phyloP scores from a whole-genome alignment of 805 yeast species.

The Blastobotrys attinorum region DNA sequence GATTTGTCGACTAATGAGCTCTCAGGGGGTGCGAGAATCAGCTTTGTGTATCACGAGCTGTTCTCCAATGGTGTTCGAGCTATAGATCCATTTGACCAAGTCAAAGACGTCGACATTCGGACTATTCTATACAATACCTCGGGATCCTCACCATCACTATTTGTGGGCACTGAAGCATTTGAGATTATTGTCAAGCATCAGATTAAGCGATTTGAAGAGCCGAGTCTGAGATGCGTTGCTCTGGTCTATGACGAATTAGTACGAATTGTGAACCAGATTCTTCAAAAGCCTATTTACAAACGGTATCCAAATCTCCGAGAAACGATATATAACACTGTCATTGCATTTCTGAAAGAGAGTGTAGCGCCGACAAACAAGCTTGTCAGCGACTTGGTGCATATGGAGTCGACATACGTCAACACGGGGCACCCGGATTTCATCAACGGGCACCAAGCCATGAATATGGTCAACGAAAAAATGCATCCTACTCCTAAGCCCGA shows the following conservation, averaged over 20 bases:
- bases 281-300: slow-evolving; percentile 71
- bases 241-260: slow-evolving; percentile 92
- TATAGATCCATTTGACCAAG: slow-evolving; percentile 92
- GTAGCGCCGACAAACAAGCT: slow-evolving; percentile 79
- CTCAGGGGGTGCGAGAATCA: slow-evolving; percentile 96
- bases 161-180: slow-evolving; percentile 95
- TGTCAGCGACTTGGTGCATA: slow-evolving; percentile 69
- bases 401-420: slow-evolving; percentile 92
- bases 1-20: slow-evolving; percentile 84
- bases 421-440: slow-evolving; percentile 96
- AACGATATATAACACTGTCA: slow-evolving; percentile 69
- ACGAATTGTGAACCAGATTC: slow-evolving; percentile 76
- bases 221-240: slow-evolving; percentile 78
- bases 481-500: slow-evolving; percentile 75
- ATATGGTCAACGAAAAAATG: slow-evolving; percentile 79
- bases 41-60: slow-evolving; percentile 94
- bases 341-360: slow-evolving; percentile 70
- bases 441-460: slow-evolving; percentile 93
- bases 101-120: slow-evolving; percentile 90
- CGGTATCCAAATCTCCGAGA: slow-evolving; percentile 91
- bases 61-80: slow-evolving; percentile 88
- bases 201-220: slow-evolving; percentile 90
- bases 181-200: slow-evolving; percentile 94
- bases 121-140: slow-evolving; percentile 95
- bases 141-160: slow-evolving; percentile 91